Evolutionary conservation across 176 grass and related monocot genomes (phyloP).

Genomic region (Saccharum spontaneum): DNA sequence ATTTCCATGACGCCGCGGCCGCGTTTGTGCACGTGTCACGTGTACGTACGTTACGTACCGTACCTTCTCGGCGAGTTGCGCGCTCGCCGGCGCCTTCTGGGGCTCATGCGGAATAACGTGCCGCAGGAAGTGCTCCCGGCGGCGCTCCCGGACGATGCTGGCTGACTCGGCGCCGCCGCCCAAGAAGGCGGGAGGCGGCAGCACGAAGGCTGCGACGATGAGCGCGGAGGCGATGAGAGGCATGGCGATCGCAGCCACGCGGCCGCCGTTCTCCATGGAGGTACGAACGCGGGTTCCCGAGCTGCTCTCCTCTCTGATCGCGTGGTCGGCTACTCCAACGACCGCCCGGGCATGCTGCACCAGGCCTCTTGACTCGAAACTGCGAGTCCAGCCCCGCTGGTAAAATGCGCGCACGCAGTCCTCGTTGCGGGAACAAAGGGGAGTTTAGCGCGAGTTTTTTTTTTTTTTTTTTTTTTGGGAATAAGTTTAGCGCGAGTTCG

Average conservation of each 20-base stretch:
- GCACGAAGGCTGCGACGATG: not conserved
- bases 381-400: not conserved
- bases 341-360: not conserved
- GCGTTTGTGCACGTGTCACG: not conserved
- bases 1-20: not conserved
- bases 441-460: not conserved
- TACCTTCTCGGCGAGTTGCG: not conserved
- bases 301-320: not conserved
- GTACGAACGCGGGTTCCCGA: not conserved
- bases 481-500: not conserved
- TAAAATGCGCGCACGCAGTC: not conserved
- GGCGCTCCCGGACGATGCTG: not conserved
- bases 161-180: not conserved
- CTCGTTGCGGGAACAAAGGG: not conserved
- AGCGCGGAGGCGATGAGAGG: constrained; percentile 28
- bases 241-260: constrained; percentile 6
- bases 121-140: constrained; percentile 22
- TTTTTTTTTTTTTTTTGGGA: too few species aligned
- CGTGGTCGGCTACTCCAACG: not conserved
- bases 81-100: not conserved
- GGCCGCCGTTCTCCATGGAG: constrained; percentile 23
- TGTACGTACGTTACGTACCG: not conserved
- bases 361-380: not conserved
- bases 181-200: not conserved
- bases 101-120: constrained; percentile 10